Evolutionary conservation across 176 grass and related monocot genomes (phyloP).

Genomic region (Cocos nucifera): DNA sequence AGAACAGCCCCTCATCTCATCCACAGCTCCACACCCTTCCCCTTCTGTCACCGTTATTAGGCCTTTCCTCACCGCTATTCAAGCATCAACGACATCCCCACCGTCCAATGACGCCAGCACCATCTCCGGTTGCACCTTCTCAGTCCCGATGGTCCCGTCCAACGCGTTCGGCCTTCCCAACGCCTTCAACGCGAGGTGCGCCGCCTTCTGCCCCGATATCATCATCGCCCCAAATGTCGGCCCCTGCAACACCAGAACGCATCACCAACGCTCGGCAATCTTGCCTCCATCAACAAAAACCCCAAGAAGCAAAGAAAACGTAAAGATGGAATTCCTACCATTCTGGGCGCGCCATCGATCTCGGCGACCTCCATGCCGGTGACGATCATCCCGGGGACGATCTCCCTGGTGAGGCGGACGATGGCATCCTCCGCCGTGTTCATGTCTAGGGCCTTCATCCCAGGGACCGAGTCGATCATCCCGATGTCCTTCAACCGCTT

Average conservation of each 20-base stretch:
- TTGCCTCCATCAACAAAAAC: too few relatives aligned
- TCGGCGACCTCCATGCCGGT: slow-evolving; percentile 99
- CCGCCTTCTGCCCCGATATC: slow-evolving; percentile 98
- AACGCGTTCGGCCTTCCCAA: slow-evolving; percentile 82
- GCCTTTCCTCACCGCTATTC: not conserved
- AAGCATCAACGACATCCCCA: slow-evolving; percentile 57
- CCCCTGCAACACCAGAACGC: slow-evolving; percentile 32
- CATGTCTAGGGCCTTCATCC: slow-evolving; percentile 92
- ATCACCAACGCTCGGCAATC: not conserved
- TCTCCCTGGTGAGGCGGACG: slow-evolving; percentile 70
- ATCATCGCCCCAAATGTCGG: slow-evolving; percentile 99
- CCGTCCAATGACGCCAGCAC: slow-evolving; percentile 52
- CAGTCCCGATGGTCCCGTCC: slow-evolving; percentile 46
- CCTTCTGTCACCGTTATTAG: not conserved
- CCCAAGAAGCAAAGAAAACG: not conserved
- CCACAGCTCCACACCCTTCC: not conserved
- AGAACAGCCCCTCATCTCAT: too few relatives aligned
- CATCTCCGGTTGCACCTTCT: slow-evolving; percentile 38
- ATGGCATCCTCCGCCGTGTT: slow-evolving; percentile 89
- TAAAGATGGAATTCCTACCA: slow-evolving; percentile 32
- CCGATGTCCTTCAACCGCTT: slow-evolving; percentile 90
- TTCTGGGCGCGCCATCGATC: slow-evolving; percentile 90
- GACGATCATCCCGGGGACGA: slow-evolving; percentile 90
- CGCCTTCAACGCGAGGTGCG: slow-evolving; percentile 79
- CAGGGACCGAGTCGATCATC: slow-evolving; percentile 77